phyloP scores from a whole-genome alignment of 2,329 filamentous ascomycete genomes.

The Ilyonectria destructans region DNA sequence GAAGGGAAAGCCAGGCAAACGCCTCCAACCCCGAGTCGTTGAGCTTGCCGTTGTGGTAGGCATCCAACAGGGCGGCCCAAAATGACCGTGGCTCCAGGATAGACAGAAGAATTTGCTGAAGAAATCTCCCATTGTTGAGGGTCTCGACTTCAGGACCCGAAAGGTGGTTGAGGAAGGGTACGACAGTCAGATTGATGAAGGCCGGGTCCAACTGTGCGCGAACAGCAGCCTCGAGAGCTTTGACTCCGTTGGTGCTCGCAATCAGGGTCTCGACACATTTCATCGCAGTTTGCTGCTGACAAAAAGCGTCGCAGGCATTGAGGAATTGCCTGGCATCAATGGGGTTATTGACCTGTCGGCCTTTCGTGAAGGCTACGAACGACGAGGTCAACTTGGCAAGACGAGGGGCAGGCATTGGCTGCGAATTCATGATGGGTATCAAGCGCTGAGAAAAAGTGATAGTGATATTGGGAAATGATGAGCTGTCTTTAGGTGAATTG shows the following conservation, averaged over 20 bases:
- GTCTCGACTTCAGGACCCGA: constrained; percentile 35
- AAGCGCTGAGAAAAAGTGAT: neutral
- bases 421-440: constrained; percentile 27
- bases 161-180: constrained; percentile 37
- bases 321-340: constrained; percentile 50
- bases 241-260: constrained; percentile 40
- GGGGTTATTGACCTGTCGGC: constrained; percentile 30
- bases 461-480: neutral
- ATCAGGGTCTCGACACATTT: constrained; percentile 51
- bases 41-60: constrained; percentile 51
- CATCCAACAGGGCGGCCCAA: constrained; percentile 65
- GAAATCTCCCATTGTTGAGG: constrained; percentile 42
- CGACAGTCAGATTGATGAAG: constrained; percentile 49
- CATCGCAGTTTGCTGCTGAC: constrained; percentile 33
- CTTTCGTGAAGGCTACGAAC: constrained; percentile 40
- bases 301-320: constrained; percentile 40
- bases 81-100: constrained; percentile 69
- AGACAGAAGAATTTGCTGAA: constrained; percentile 56
- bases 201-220: constrained; percentile 42
- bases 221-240: constrained; percentile 46
- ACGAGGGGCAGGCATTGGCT: constrained; percentile 29
- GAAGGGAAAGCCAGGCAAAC: constrained; percentile 66
- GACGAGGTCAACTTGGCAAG: constrained; percentile 33
- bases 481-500: neutral
- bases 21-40: constrained; percentile 51